These are phyloP conservation scores for Lolium perenne DNA, from an alignment of 176 grass and related monocot species.

Conservation along the genomic window DNA sequence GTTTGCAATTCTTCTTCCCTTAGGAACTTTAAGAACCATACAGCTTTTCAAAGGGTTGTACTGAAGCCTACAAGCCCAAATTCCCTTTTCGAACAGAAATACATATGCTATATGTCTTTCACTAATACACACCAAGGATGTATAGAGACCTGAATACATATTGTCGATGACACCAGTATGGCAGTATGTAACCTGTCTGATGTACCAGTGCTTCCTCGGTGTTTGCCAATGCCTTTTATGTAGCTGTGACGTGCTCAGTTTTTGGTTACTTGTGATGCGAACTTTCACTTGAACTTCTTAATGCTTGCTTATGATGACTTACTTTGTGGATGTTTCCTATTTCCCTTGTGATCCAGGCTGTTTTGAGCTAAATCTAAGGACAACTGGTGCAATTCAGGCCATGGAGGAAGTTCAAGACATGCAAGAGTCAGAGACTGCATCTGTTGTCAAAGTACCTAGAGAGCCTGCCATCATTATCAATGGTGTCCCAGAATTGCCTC, in stretches of 20 bases:
- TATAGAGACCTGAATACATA: background rate
- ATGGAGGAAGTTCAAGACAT: slow-evolving; percentile 53
- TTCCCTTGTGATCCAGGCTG: slow-evolving; percentile 29
- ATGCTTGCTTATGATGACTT: slow-evolving; percentile 22
- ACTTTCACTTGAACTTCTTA: slow-evolving; percentile 15
- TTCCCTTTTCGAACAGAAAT: background rate
- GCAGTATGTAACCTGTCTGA: background rate
- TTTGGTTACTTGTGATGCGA: slow-evolving; percentile 24
- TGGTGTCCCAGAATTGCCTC: slow-evolving; percentile 63
- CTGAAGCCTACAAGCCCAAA: background rate
- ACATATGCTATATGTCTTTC: background rate
- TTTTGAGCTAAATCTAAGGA: slow-evolving; percentile 23
- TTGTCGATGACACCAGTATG: background rate
- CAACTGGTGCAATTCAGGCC: slow-evolving; percentile 31
- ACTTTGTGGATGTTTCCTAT: slow-evolving; percentile 24
- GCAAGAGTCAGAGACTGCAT: slow-evolving; percentile 45
- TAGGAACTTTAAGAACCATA: background rate
- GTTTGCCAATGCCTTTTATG: slow-evolving; percentile 9
- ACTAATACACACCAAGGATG: background rate
- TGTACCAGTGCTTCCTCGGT: slow-evolving; percentile 23
- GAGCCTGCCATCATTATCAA: slow-evolving; percentile 88
- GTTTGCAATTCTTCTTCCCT: background rate
- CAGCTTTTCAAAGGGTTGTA: background rate
- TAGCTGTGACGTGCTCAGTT: slow-evolving; percentile 31
- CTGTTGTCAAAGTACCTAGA: slow-evolving; percentile 63